Evolutionary conservation across 768 basidiomycete genomes (phyloP).

Genomic region (Suillus variegatus): DNA sequence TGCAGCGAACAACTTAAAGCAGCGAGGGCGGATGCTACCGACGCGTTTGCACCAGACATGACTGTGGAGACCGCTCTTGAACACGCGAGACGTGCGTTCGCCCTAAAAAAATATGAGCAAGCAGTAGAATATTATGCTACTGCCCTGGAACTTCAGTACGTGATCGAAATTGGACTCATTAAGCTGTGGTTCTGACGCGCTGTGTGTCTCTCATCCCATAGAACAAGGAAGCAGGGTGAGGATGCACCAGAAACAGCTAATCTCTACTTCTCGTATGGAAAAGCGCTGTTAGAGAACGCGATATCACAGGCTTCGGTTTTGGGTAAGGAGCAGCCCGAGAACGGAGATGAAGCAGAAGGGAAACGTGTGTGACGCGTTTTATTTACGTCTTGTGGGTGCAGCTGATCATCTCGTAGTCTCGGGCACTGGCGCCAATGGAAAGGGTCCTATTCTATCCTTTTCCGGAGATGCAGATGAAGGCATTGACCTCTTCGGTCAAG

Average conservation of each 20-base stretch:
- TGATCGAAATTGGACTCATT: slow-evolving; percentile 31
- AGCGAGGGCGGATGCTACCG: slow-evolving; percentile 12
- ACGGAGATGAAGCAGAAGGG: slow-evolving; percentile 44
- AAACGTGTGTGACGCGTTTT: slow-evolving; percentile 29
- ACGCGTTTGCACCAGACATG: slow-evolving; percentile 28
- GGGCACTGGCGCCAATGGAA: slow-evolving; percentile 36
- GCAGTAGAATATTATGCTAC: slow-evolving; percentile 83
- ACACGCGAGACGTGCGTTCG: slow-evolving; percentile 86
- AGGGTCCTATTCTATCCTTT: slow-evolving; percentile 72
- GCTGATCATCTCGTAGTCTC: slow-evolving; percentile 24
- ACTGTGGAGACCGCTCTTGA: slow-evolving; percentile 64
- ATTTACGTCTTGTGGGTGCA: slow-evolving; percentile 2
- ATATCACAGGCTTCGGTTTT: slow-evolving; percentile 85
- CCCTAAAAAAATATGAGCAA: slow-evolving; percentile 82
- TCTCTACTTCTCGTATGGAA: slow-evolving; percentile 88
- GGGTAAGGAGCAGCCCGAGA: slow-evolving; percentile 79
- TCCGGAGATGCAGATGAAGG: slow-evolving; percentile 77
- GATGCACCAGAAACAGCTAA: slow-evolving; percentile 85
- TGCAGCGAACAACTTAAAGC: slow-evolving; percentile 16
- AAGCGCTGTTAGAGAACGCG: slow-evolving; percentile 90
- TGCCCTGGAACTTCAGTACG: slow-evolving; percentile 83
- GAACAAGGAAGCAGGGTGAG: slow-evolving; percentile 76
- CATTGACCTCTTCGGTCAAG: slow-evolving; percentile 67
- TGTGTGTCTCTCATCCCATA: slow-evolving; percentile 29
- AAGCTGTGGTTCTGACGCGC: slow-evolving; percentile 17